A percentile compares a stretch with the other conserved stretches of the same genome.
Evolutionary conservation across 257 asterid species (phyloP).

Genomic region (Plantago elongata): DNA sequence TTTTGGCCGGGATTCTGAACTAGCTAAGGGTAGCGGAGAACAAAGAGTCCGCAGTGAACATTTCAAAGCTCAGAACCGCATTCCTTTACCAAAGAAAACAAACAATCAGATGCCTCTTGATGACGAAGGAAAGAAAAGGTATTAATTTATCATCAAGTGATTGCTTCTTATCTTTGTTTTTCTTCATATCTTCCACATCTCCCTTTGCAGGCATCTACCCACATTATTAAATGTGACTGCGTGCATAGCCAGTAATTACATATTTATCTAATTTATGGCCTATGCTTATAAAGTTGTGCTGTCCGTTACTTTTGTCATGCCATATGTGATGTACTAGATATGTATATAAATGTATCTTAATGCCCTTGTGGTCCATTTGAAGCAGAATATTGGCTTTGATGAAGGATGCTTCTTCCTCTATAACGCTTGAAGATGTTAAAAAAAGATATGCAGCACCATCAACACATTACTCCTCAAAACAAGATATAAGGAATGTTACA

Average conservation of each 20-base stretch:
- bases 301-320: too few relatives aligned
- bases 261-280: too few relatives aligned
- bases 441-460: conserved; percentile 41
- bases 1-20: conserved; percentile 30
- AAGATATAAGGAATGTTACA: conserved; percentile 43
- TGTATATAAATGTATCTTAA: neutral
- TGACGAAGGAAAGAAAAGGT: conserved; percentile 63
- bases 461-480: conserved; percentile 41
- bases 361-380: conserved; percentile 12
- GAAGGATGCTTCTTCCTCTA: conserved; percentile 48
- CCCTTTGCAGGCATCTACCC: neutral
- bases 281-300: too few relatives aligned
- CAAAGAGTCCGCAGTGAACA: conserved; percentile 17
- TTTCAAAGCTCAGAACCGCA: conserved; percentile 32
- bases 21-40: conserved; percentile 23
- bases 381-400: conserved; percentile 56
- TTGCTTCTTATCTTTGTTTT: too few relatives aligned
- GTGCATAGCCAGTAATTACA: too few relatives aligned
- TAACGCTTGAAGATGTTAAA: conserved; percentile 43
- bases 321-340: too few relatives aligned
- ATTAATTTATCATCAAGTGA: conserved; percentile 6
- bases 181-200: neutral
- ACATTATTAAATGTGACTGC: too few relatives aligned
- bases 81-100: conserved; percentile 29
- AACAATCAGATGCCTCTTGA: conserved; percentile 36